Conservation (phyloP, 768 basidiomycete genomes). For the Boletus pseudo-olivaceus region DNA sequence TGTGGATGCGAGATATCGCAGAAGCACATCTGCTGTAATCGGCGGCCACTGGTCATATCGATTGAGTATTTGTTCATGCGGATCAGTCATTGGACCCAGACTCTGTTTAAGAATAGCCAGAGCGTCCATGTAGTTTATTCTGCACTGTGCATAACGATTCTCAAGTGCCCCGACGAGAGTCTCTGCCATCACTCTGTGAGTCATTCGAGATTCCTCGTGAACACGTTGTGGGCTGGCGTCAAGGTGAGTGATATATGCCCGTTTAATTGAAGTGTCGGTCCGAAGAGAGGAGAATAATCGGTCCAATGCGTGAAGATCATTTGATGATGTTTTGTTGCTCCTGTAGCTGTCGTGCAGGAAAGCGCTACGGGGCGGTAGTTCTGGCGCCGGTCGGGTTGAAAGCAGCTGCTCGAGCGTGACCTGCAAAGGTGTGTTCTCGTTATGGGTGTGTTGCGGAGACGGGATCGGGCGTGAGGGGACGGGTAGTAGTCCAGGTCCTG, state of each 20-base stretch:
- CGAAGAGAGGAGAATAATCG: background rate
- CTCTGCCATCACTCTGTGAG: background rate
- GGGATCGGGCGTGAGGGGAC: rapidly evolving
- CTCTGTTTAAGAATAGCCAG: background rate
- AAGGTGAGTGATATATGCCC: conserved; percentile 10
- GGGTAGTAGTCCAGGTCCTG: background rate
- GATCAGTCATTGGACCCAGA: conserved; percentile 9
- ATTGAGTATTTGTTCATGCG: conserved; percentile 1
- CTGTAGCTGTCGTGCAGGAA: background rate
- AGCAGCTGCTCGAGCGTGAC: background rate
- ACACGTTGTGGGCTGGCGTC: background rate
- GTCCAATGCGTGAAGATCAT: background rate
- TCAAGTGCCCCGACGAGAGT: background rate
- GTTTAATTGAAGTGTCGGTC: background rate
- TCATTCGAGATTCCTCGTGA: background rate
- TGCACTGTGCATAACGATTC: background rate
- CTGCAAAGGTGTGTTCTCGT: background rate
- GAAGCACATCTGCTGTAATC: background rate
- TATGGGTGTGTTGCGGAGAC: background rate
- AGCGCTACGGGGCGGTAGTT: background rate
- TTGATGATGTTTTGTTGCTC: background rate
- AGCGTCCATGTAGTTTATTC: no score
- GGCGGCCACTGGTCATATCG: conserved; percentile 33
- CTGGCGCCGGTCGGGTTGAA: background rate
- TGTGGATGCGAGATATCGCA: background rate